Base-by-base conservation (phyloP, 805 yeast species). In the Myxozyma melibiosi region DNA sequence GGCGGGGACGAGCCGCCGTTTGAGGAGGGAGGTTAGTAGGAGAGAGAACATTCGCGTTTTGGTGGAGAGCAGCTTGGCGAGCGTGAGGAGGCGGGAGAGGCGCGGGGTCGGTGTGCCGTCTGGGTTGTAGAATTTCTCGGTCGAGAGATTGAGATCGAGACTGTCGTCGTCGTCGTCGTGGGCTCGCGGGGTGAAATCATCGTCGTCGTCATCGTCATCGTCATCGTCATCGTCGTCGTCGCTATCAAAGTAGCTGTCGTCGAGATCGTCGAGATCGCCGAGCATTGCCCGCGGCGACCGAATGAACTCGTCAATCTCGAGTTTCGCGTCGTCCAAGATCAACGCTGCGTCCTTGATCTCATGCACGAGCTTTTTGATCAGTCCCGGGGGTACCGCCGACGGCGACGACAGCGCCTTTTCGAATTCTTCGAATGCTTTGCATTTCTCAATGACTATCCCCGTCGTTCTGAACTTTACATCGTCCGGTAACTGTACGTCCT, bases 251-350 rank as follows among this genome's bases (percentile, higher is more conserved):
- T 42, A 53, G 13, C 24, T 31, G 14, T 31, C 9, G 6, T 51
- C 57, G 33, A 45, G 41, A 8, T 41, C 50, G 20, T 46, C 53
- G 20, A 16, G 22, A 20, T 39, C 53, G 20, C 38, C n/a, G 6
- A 14, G 31, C 20, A 41, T 13, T 20, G 35, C 20, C 40, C 14
- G 18, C 13, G 27, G 14, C 41, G 41, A 22, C 20, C 43, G 28
- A 39, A 20, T 22, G 39, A 51, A 58, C 28, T 56, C 61, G 11
- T 42, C 30, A 25, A 58, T 37, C 3, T 58, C 63, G 18, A n/a
- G 13, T 25, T 39, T 39, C 6, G 53, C 56, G 31, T 58, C 63
- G 14, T n/a, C 34, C 4, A 38, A 28, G 54, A 55, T 50, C 6
- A 27, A 28, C 38, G 13, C n/a, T 22, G 16, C 31, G 11, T 27